These are phyloP conservation scores for Trypanosoma boissoni DNA, from an alignment of 208 protist genomes.

Conservation along the genomic window DNA sequence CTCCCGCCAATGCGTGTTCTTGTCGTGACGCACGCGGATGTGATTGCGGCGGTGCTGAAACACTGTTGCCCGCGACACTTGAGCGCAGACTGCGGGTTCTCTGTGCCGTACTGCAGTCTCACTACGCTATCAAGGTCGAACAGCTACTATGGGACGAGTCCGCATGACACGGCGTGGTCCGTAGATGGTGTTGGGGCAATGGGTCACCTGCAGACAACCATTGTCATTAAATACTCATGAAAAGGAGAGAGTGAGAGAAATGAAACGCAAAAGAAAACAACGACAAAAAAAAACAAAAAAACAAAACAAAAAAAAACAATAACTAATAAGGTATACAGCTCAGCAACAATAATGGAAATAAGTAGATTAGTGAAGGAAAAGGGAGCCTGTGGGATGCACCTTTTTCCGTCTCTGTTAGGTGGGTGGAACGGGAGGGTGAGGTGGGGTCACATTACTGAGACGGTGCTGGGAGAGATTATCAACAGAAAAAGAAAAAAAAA, in stretches of 20 bases:
- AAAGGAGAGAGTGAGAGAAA: background rate
- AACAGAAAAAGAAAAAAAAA: background rate
- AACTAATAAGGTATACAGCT: background rate
- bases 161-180: conserved; percentile 26
- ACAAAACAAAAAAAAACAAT: background rate
- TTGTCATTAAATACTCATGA: conserved; percentile 55
- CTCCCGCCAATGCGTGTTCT: conserved; percentile 71
- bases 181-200: conserved; percentile 54
- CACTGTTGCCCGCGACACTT: conserved; percentile 65
- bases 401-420: too few relatives aligned
- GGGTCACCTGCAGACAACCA: conserved; percentile 55
- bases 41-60: conserved; percentile 54
- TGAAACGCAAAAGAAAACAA: background rate
- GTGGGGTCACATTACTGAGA: too few relatives aligned
- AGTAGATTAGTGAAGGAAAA: too few relatives aligned
- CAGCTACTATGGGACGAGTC: conserved; percentile 51
- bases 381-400: too few relatives aligned
- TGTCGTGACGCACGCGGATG: conserved; percentile 77
- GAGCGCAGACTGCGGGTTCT: conserved; percentile 42
- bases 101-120: conserved; percentile 78
- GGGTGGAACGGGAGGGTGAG: too few relatives aligned
- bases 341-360: background rate
- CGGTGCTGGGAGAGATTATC: background rate
- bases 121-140: conserved; percentile 62
- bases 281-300: background rate